Evolutionary conservation across 2,329 filamentous ascomycete species (phyloP), one percentile per base, ranked within the genome.

Genomic region (Pseudogymnoascus sp.): DNA sequence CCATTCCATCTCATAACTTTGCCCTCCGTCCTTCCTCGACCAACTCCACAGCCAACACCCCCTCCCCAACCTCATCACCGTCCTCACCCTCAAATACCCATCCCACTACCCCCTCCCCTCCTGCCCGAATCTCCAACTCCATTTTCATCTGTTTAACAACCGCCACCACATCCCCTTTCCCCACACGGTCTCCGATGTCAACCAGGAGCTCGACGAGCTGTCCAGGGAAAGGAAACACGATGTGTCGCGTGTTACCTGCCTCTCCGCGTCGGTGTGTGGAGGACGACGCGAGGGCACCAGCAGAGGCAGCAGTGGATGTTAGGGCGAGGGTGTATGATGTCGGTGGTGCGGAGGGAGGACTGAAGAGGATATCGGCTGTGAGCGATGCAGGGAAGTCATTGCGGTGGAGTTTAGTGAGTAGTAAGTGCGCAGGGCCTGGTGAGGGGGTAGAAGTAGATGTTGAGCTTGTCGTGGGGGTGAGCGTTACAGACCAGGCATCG

Each of bases 81-180:
- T 67, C 68, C 12, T 69, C 66, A 6, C 66, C 68, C 43, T 67
- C 67, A 64, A 66, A 70, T 8, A 67, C 62, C 68, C 68, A 70
- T 1, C 37, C 37, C 14, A 69, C 64, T n/a, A 11, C 62, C 6
- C 68, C 67, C 11, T 65, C 67, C 57, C 59, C 64, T 12, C 37
- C 57, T 2, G 64, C 62, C 18, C 84, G 70, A 2, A 87, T 78
- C 66, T 87, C 84, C n/a, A 87, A 70, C 65, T 87, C 84, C 84
- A 87, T 87, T 71, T 87, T 87, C 83, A 86, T 86, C 70, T 87
- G 84, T 70, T 81, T 81, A 18, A 87, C 78, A 16, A 87, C 81
- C 6, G 74, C 80, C 65, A 87, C 73, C 0, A 80, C 72, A 38
- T 85, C 78, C 1, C 81, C 81, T 63, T 79, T 73, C 18, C 69